Evolutionary conservation across 2,329 filamentous ascomycete species (phyloP).

Genomic region (Aspergillus arachidicola): DNA sequence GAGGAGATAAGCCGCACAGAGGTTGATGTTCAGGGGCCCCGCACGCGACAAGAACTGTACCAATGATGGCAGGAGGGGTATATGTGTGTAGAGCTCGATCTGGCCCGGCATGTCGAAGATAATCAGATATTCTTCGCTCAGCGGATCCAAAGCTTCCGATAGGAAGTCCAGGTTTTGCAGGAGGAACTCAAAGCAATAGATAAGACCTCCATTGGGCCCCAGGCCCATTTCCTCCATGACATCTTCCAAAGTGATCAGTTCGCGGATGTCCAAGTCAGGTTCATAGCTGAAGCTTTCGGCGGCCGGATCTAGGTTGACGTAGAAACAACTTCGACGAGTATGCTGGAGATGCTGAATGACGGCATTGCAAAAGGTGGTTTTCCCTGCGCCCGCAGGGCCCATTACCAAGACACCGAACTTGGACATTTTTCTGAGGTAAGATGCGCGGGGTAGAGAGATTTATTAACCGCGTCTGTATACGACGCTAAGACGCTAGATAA

Average conservation of each 20-base stretch:
- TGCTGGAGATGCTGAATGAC: slow-evolving; percentile 91
- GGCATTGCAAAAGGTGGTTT: slow-evolving; percentile 93
- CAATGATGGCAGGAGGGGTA: slow-evolving; percentile 85
- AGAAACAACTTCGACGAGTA: slow-evolving; percentile 91
- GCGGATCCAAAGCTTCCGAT: slow-evolving; percentile 76
- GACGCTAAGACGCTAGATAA: not conserved
- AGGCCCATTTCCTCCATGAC: slow-evolving; percentile 94
- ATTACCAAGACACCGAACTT: slow-evolving; percentile 95
- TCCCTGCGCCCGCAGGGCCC: slow-evolving; percentile 94
- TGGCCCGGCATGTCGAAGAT: slow-evolving; percentile 99
- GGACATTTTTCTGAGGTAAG: slow-evolving; percentile 62
- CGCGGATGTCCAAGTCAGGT: slow-evolving; percentile 92
- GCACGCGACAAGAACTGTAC: slow-evolving; percentile 77
- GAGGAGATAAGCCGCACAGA: slow-evolving; percentile 91
- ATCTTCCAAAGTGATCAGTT: slow-evolving; percentile 89
- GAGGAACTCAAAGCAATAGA: slow-evolving; percentile 96
- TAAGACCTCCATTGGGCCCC: slow-evolving; percentile 87
- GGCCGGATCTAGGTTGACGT: slow-evolving; percentile 96
- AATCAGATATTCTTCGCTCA: slow-evolving; percentile 94
- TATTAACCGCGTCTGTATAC: not conserved
- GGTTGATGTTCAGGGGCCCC: slow-evolving; percentile 81
- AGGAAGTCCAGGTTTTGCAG: slow-evolving; percentile 94
- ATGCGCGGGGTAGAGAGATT: not conserved
- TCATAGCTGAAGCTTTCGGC: slow-evolving; percentile 90
- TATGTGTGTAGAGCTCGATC: slow-evolving; percentile 97